phyloP scores from a whole-genome alignment of 2,329 filamentous ascomycete species.

The Paraconiothyrium sp. region DNA sequence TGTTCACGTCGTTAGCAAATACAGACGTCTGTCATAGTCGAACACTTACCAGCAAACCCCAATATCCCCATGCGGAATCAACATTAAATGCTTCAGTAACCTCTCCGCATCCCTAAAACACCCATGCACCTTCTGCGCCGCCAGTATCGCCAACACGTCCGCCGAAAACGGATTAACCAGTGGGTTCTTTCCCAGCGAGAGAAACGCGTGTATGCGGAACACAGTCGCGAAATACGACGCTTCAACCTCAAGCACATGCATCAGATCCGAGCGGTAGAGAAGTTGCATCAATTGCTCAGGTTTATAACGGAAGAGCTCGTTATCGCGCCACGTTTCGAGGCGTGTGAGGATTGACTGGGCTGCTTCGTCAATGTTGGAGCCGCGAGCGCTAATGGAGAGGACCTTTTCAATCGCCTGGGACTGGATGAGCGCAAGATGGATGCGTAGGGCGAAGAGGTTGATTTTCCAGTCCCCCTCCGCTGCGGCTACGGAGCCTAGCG shows the following conservation, averaged over 20 bases:
- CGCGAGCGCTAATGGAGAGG: constrained; percentile 21
- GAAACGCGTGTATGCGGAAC: constrained; percentile 31
- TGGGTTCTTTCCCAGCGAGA: constrained; percentile 25
- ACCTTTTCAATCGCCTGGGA: constrained; percentile 36
- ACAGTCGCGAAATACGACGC: constrained; percentile 38
- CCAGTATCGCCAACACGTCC: constrained; percentile 25
- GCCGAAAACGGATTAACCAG: constrained; percentile 31
- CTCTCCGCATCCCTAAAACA: constrained; percentile 29
- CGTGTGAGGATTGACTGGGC: constrained; percentile 19
- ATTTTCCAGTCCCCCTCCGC: constrained; percentile 34
- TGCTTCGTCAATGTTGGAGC: constrained; percentile 16
- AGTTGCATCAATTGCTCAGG: constrained; percentile 31
- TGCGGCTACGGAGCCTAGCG: constrained; percentile 28
- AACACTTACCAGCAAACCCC: constrained; percentile 31
- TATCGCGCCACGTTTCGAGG: constrained; percentile 27
- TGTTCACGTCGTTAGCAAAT: background rate
- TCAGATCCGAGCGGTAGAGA: constrained; percentile 37
- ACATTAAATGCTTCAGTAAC: constrained; percentile 27
- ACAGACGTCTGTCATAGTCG: background rate
- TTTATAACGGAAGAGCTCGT: constrained; percentile 33
- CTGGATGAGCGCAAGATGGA: constrained; percentile 33
- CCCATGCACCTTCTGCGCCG: constrained; percentile 25
- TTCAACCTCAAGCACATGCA: constrained; percentile 32
- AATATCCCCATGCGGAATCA: constrained; percentile 32
- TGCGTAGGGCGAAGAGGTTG: constrained; percentile 32